These are phyloP conservation scores for Coelastrella sp. DNA, from an alignment of 139 green algal genomes.

Conservation along the genomic window DNA sequence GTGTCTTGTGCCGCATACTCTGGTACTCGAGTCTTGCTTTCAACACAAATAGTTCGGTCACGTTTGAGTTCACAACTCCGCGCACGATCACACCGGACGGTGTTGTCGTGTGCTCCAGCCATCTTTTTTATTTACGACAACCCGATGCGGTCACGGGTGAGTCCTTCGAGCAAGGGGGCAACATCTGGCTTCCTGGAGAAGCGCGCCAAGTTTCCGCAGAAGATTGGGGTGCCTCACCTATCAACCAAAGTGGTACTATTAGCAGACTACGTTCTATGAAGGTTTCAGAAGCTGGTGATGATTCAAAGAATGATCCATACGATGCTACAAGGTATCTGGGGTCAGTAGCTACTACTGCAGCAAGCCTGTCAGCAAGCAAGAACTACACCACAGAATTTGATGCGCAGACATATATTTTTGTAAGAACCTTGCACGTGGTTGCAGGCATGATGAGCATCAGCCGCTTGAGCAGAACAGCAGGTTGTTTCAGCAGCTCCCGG, in stretches of 20 bases:
- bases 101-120: slow-evolving; percentile 30
- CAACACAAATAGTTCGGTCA: not conserved
- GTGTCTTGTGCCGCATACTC: slow-evolving; percentile 45
- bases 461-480: no score
- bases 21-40: slow-evolving; percentile 17
- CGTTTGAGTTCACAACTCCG: not conserved
- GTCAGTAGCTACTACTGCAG: no score
- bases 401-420: no score
- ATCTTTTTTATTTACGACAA: not conserved
- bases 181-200: not conserved
- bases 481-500: no score
- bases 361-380: no score
- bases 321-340: no score
- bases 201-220: not conserved
- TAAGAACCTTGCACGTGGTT: no score
- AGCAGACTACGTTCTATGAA: no score
- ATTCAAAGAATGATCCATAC: no score
- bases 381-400: no score
- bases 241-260: not conserved
- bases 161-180: slow-evolving; percentile 26
- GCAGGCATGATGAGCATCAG: no score
- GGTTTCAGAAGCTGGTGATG: no score
- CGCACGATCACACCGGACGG: slow-evolving; percentile 15
- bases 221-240: not conserved
- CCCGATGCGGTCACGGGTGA: not conserved